Evolutionary conservation across 441 rosid species (phyloP), one percentile per base, ranked within the genome.

Genomic region (Geranium incanum): DNA sequence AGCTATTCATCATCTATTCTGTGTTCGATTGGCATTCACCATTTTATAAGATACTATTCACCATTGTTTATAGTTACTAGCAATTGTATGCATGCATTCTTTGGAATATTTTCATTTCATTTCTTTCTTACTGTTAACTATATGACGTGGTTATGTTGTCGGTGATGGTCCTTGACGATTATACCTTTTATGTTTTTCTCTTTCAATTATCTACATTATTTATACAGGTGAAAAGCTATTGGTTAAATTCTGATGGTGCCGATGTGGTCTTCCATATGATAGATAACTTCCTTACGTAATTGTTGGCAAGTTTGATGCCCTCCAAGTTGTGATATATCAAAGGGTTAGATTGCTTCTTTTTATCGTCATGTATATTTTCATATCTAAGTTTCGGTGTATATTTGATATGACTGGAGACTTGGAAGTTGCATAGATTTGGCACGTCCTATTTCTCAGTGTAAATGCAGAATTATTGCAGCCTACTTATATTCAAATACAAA

Each of bases 191-290:
- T 60, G 28, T 18, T 19, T 70, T 55, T n/a, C 50, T 43, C 5
- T 36, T 70, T 55, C 9, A 36, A 59, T 70, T 16, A 66, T 75
- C 41, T 74, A 59, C 70, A 21, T 45, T 6, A 19, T 60, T 60
- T 68, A 70, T 78, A 72, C 87, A 92, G 98, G 98, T 90, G 75
- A 90, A 85, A 85, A 85, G 78, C 77, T 86, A 90, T 82, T 90
- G 97, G 95, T 74, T 92, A 76, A 86, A 88, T 82, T 92, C 97
- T 12, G 91, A 93, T 81, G 97, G 98, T 21, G 89, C 88, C 0
- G 97, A 93, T 80, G 98, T 93, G 75, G 91, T 90, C 33, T 89
- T 76, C 76, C 97, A 93, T 75, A 89, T 93, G 90, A 90, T 93
- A 71, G 95, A 93, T 77, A 86, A 89, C 81, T 92, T 92, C 74